These are phyloP conservation scores for Lodderomyces metapsilosis DNA, from an alignment of 1,139 yeast genomes.

Conservation along the genomic window DNA sequence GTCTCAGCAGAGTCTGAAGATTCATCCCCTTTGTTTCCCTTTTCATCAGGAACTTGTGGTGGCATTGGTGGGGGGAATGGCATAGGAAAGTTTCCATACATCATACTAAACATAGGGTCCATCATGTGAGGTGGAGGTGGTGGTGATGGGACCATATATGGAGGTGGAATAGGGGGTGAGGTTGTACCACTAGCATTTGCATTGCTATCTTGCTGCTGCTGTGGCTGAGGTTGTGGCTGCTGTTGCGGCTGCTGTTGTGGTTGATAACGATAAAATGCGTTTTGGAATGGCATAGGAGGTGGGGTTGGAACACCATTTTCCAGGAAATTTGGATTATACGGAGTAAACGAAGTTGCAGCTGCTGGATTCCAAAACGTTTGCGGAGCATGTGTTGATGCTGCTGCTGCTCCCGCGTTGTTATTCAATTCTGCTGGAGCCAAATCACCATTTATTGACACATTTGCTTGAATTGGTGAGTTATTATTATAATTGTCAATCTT, in stretches of 20 bases:
- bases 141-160: slow-evolving; percentile 40
- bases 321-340: slow-evolving; percentile 26
- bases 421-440: slow-evolving; percentile 18
- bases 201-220: slow-evolving; percentile 3
- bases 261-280: slow-evolving; percentile 6
- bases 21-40: slow-evolving; percentile 4
- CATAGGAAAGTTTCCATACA: slow-evolving; percentile 19
- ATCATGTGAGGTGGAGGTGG: slow-evolving; percentile 39
- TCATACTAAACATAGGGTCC: slow-evolving; percentile 38
- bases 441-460: slow-evolving; percentile 37
- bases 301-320: slow-evolving; percentile 18
- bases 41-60: slow-evolving; percentile 9
- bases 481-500: slow-evolving; percentile 59
- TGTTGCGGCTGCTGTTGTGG: slow-evolving; percentile 2
- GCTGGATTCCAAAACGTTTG: slow-evolving; percentile 68
- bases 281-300: slow-evolving; percentile 10
- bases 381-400: slow-evolving; percentile 19
- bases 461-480: slow-evolving; percentile 49
- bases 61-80: slow-evolving; percentile 10
- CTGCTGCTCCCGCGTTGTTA: background rate
- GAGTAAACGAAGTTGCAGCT: slow-evolving; percentile 57
- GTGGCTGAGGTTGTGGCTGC: slow-evolving; percentile 14
- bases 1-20: slow-evolving; percentile 1
- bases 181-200: slow-evolving; percentile 10
- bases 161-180: slow-evolving; percentile 39